phyloP scores from a whole-genome alignment of 2,329 filamentous ascomycete species.

The Diaporthe ampelina region DNA sequence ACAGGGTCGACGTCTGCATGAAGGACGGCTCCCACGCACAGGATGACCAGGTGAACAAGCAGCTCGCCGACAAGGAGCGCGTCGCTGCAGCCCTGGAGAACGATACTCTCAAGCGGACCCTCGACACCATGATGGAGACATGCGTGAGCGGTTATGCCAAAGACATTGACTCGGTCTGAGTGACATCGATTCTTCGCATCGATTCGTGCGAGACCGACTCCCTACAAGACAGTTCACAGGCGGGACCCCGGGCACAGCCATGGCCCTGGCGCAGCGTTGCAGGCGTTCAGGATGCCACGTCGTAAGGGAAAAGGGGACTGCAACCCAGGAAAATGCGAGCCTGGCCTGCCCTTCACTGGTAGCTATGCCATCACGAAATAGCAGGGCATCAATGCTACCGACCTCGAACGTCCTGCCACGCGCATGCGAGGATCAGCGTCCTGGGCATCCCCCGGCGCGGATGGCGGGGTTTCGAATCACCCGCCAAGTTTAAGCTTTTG shows the following conservation, averaged over 20 bases:
- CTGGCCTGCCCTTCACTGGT: not conserved
- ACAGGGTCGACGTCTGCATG: constrained; percentile 91
- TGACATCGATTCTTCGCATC: not conserved
- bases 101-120: constrained; percentile 86
- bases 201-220: constrained; percentile 17
- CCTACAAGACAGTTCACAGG: not conserved
- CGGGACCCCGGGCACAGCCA: not conserved
- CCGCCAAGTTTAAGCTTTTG: constrained; percentile 33
- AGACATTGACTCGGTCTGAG: constrained; percentile 34
- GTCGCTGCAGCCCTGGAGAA: constrained; percentile 97
- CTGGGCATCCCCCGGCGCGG: constrained; percentile 24
- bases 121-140: constrained; percentile 94
- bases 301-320: not conserved
- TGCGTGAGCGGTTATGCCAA: constrained; percentile 59
- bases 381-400: constrained; percentile 28
- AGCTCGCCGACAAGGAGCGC: constrained; percentile 94
- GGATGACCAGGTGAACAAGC: constrained; percentile 96
- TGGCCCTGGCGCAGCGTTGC: constrained; percentile 6
- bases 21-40: constrained; percentile 97
- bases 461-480: constrained; percentile 30
- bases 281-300: constrained; percentile 17
- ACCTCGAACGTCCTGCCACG: constrained; percentile 25
- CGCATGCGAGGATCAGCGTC: constrained; percentile 18
- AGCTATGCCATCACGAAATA: constrained; percentile 10
- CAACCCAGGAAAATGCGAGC: constrained; percentile 1